Conservation (phyloP, 192 early-diverging fungal species). For the Umbelopsis sp. region DNA sequence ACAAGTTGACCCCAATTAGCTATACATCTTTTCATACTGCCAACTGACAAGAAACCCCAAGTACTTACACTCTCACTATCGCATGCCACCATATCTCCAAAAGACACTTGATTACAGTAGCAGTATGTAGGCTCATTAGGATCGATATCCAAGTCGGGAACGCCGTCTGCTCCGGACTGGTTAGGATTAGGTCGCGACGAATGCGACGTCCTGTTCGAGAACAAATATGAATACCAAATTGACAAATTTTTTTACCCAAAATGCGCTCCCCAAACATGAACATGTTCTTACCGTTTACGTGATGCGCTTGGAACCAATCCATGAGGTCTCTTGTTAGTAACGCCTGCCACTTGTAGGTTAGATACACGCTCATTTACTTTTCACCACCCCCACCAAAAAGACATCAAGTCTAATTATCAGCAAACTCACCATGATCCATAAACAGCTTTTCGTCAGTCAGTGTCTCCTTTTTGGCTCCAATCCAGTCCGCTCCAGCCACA, state of each 20-base stretch:
- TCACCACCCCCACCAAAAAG: too few species aligned
- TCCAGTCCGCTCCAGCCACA: slow-evolving; percentile 32
- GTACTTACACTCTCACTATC: slow-evolving; percentile 69
- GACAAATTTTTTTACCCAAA: neutral
- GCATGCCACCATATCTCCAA: slow-evolving; percentile 89
- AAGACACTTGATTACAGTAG: slow-evolving; percentile 84
- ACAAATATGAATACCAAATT: neutral
- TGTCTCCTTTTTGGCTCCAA: slow-evolving; percentile 19
- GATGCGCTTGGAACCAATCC: slow-evolving; percentile 10
- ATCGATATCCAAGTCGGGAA: slow-evolving; percentile 72
- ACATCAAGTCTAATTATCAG: too few species aligned
- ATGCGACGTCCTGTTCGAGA: slow-evolving; percentile 26
- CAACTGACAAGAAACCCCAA: too few species aligned
- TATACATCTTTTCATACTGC: too few species aligned
- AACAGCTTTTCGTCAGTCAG: slow-evolving; percentile 13
- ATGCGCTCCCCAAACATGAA: neutral
- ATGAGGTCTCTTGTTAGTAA: slow-evolving; percentile 12
- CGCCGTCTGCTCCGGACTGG: neutral
- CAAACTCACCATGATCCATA: slow-evolving; percentile 15
- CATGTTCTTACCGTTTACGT: neutral
- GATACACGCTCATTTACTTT: too few species aligned
- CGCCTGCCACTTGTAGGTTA: neutral
- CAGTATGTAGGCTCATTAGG: slow-evolving; percentile 91
- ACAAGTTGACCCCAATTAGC: neutral
- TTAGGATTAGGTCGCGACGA: slow-evolving; percentile 38